Conservation (phyloP, 2,329 filamentous ascomycete genomes). For the Stagonosporopsis tanaceti region DNA sequence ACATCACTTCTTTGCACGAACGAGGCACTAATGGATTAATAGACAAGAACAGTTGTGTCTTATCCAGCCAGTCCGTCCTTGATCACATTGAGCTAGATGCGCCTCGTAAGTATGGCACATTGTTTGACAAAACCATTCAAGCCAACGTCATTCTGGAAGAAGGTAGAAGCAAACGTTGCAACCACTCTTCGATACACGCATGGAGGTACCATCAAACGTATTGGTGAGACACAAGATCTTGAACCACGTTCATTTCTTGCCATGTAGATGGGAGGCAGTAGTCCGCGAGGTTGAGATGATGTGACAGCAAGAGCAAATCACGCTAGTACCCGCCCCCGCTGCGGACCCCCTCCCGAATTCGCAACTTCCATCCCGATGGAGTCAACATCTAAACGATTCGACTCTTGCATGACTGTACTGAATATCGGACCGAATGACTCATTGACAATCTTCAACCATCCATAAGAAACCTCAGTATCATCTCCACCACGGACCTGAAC, state of each 20-base stretch:
- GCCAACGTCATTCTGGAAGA: too few species aligned
- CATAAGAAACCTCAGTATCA: not conserved
- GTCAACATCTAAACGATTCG: not conserved
- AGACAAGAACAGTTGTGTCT: too few species aligned
- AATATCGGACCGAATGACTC: conserved; percentile 5
- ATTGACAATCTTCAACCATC: not conserved
- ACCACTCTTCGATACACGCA: too few species aligned
- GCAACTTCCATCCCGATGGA: not conserved
- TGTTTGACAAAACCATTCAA: too few species aligned
- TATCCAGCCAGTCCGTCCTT: too few species aligned
- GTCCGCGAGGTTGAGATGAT: conserved; percentile 7
- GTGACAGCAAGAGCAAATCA: conserved; percentile 2
- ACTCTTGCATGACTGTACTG: not conserved
- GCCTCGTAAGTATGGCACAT: too few species aligned
- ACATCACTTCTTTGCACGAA: not conserved
- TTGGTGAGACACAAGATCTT: not conserved
- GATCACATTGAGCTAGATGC: too few species aligned
- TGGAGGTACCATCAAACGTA: not conserved
- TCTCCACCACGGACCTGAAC: not conserved
- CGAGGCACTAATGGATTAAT: not conserved
- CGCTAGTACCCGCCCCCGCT: conserved; percentile 14
- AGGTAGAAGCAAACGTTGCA: too few species aligned
- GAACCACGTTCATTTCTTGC: not conserved
- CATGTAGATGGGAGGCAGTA: not conserved
- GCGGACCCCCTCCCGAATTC: conserved; percentile 7